Evolutionary conservation across 2,329 filamentous ascomycete genomes (phyloP).

Genomic region (Microcyclospora tardicrescens): DNA sequence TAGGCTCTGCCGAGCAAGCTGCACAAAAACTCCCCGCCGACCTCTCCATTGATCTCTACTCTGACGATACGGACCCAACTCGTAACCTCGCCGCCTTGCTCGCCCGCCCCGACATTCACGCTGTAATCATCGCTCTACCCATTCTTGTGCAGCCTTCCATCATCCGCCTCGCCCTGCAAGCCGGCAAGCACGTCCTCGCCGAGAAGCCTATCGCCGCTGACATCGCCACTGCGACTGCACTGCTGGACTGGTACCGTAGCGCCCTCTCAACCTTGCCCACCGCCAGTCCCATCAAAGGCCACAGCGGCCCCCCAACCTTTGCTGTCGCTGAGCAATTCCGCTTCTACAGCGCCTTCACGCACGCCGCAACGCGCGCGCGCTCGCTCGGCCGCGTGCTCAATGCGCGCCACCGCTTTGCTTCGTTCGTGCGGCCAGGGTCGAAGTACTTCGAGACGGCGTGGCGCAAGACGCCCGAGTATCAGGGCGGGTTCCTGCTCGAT

Average conservation of each 20-base stretch:
- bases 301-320: conserved; percentile 23
- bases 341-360: conserved; percentile 44
- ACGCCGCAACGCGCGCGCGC: conserved; percentile 38
- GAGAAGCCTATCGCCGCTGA: conserved; percentile 45
- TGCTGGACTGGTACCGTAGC: conserved; percentile 35
- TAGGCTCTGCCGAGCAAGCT: conserved; percentile 41
- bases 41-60: conserved; percentile 41
- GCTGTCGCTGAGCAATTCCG: conserved; percentile 63
- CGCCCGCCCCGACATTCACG: conserved; percentile 32
- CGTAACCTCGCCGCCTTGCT: conserved; percentile 31
- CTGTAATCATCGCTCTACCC: conserved; percentile 40
- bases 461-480: conserved; percentile 57
- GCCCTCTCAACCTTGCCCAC: conserved; percentile 27
- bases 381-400: conserved; percentile 42
- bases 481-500: conserved; percentile 66
- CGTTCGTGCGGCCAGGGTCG: conserved; percentile 34
- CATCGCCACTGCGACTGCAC: conserved; percentile 36
- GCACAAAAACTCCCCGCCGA: conserved; percentile 11
- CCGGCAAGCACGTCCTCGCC: conserved; percentile 43
- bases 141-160: conserved; percentile 32
- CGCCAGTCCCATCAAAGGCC: no score
- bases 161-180: conserved; percentile 35
- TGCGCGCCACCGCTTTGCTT: conserved; percentile 39
- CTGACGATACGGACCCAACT: conserved; percentile 38
- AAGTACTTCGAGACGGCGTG: conserved; percentile 46